Evolutionary conservation across 352 stramenopile species (phyloP), one percentile per base, ranked within the genome.

Genomic region (Pythium insidiosum): DNA sequence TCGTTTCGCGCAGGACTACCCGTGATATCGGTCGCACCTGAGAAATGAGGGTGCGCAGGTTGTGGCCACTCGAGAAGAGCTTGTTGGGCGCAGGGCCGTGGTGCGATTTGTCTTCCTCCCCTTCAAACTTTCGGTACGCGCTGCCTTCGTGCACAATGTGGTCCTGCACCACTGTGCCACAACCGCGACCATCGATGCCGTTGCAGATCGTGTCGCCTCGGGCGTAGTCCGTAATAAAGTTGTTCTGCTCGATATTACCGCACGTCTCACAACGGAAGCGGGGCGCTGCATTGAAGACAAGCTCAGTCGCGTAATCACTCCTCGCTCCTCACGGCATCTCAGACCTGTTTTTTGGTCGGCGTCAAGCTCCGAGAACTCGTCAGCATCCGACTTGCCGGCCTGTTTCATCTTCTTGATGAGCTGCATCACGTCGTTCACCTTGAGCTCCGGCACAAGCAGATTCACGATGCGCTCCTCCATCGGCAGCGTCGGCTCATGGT

Each of bases 41-140:
- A 16, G 87, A 93, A 53, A 98, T 92, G 28, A 95, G 88, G 18
- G 95, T 98, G 15, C 81, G 80, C 63, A 98, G 80, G 44, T 98
- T 98, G 71, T 98, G 88, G 7, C 90, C 82, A 53, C 88, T 95
- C 7, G 84, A 97, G 50, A 97, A 98, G 26, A 98, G 68, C 41
- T 94, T 95, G 78, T 98, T 98, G 9, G 88, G 82, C 16, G 88
- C 80, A 50, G 94, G 92, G 13, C 93, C 93, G 62, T 98, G 95
- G 63, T 98, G 95, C 30, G 93, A 97, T 45, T 96, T 95, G 69
- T 98, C 93, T 33, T 96, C 88, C 72, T 98, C 92, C 33, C 90
- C 95, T 68, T 98, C 90, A 71, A 98, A 98, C 61, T 98, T 98
- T 30, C 95, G 80, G 69, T 94, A 98, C 43, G 90, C 84, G 20